Conservation (phyloP, 208 protist genomes). For the Trypanosoma rangeli region DNA sequence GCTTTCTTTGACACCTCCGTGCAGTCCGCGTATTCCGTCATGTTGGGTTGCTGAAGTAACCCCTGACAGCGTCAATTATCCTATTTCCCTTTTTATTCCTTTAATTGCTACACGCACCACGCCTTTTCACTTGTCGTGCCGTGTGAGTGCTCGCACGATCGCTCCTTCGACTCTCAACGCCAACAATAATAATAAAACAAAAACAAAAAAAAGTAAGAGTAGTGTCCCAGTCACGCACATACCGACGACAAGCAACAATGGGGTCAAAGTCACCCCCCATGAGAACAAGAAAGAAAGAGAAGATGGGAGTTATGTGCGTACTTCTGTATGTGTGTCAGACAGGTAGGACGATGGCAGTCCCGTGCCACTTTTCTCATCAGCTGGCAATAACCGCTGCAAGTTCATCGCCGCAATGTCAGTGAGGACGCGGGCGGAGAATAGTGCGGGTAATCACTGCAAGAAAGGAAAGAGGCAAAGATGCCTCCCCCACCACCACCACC, state of each 20-base stretch:
- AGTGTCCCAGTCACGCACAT: neutral
- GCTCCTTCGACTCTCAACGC: neutral
- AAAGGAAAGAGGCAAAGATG: neutral
- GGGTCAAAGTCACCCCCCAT: neutral
- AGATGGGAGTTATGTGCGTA: neutral
- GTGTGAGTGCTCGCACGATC: neutral
- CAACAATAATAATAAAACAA: neutral
- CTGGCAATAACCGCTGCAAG: neutral
- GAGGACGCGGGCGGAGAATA: neutral
- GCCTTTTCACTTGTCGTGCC: neutral
- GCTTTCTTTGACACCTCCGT: conserved; percentile 83
- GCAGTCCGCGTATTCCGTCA: conserved; percentile 69
- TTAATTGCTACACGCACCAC: neutral
- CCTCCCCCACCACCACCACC: no score
- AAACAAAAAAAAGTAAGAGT: neutral
- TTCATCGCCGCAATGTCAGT: neutral
- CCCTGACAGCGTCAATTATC: neutral
- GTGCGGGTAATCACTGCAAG: neutral
- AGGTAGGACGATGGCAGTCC: neutral
- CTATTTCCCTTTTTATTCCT: neutral
- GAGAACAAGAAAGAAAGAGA: neutral
- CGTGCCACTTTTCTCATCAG: neutral
- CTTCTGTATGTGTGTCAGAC: neutral
- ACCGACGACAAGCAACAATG: neutral
- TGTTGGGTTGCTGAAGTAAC: neutral